Conservation (phyloP, 2,329 filamentous ascomycete species). For the Incumbomyces lentus region DNA sequence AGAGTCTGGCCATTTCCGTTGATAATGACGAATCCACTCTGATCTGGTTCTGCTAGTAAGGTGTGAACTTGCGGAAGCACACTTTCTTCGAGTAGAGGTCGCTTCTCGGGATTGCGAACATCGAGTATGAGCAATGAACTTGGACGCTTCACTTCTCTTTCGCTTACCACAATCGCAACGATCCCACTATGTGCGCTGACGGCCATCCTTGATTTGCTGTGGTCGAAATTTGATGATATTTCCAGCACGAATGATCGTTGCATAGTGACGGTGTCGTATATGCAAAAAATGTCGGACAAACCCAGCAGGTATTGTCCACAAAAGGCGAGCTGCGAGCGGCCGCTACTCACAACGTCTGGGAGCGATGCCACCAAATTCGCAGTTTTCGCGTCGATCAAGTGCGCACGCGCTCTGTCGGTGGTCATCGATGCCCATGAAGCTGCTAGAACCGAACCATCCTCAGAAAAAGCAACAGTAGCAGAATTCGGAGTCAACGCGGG, state of each 20-base stretch:
- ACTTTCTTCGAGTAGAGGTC: background rate
- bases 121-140: background rate
- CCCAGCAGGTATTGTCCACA: slow-evolving; percentile 65
- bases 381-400: slow-evolving; percentile 64
- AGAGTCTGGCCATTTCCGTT: background rate
- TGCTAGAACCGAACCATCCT: slow-evolving; percentile 75
- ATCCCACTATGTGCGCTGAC: slow-evolving; percentile 13
- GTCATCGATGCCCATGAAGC: slow-evolving; percentile 35
- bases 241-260: background rate
- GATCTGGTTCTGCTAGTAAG: slow-evolving; percentile 3
- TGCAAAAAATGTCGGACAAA: slow-evolving; percentile 60
- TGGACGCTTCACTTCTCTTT: background rate
- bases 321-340: slow-evolving; percentile 58
- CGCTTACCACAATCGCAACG: slow-evolving; percentile 11
- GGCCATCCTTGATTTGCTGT: slow-evolving; percentile 6
- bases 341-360: slow-evolving; percentile 55
- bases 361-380: slow-evolving; percentile 58
- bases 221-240: slow-evolving; percentile 4
- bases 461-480: slow-evolving; percentile 65
- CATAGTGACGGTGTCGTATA: slow-evolving; percentile 67
- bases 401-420: slow-evolving; percentile 43
- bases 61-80: background rate
- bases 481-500: slow-evolving; percentile 27
- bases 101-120: background rate
- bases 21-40: slow-evolving; percentile 1